phyloP scores from a whole-genome alignment of 2,329 filamentous ascomycete genomes.

The Lasiodiplodia citricola region DNA sequence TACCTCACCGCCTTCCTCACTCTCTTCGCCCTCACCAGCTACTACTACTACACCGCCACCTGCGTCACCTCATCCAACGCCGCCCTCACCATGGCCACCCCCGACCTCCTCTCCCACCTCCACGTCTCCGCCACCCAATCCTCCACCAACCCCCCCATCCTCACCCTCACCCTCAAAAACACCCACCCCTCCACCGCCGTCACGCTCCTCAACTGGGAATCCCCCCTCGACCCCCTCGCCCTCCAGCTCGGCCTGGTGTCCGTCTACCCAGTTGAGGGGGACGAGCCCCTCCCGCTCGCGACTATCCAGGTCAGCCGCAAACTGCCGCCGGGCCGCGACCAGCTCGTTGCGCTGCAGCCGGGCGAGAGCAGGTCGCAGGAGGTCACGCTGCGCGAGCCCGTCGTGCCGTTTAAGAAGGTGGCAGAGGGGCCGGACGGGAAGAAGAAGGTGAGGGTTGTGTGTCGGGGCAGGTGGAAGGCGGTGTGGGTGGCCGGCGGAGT shows the following conservation, averaged over 20 bases:
- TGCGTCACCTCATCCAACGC: constrained; percentile 26
- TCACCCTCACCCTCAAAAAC: constrained; percentile 46
- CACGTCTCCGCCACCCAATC: constrained; percentile 39
- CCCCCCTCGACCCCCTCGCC: constrained; percentile 46
- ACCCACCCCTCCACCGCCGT: constrained; percentile 39
- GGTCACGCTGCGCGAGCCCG: constrained; percentile 44
- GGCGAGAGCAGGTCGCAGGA: constrained; percentile 41
- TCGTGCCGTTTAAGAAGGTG: constrained; percentile 47
- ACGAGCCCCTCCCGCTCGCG: constrained; percentile 38
- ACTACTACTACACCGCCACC: constrained; percentile 33
- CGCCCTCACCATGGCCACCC: constrained; percentile 44
- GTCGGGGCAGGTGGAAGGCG: constrained; percentile 30
- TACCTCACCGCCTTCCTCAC: constrained; percentile 49
- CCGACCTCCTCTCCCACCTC: constrained; percentile 39
- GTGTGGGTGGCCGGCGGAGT: constrained; percentile 32
- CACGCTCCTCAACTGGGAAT: constrained; percentile 48
- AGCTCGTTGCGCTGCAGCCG: constrained; percentile 43
- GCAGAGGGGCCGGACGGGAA: constrained; percentile 35
- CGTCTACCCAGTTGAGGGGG: constrained; percentile 30
- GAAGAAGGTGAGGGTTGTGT: constrained; percentile 40
- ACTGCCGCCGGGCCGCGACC: constrained; percentile 44
- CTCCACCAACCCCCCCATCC: constrained; percentile 37
- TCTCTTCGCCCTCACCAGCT: not conserved
- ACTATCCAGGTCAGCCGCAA: constrained; percentile 37
- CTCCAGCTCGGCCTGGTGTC: constrained; percentile 44